Evolutionary conservation across 805 yeast genomes (phyloP), one percentile per base, ranked within the genome.

Genomic region (Debaryomyces tyrocola): DNA sequence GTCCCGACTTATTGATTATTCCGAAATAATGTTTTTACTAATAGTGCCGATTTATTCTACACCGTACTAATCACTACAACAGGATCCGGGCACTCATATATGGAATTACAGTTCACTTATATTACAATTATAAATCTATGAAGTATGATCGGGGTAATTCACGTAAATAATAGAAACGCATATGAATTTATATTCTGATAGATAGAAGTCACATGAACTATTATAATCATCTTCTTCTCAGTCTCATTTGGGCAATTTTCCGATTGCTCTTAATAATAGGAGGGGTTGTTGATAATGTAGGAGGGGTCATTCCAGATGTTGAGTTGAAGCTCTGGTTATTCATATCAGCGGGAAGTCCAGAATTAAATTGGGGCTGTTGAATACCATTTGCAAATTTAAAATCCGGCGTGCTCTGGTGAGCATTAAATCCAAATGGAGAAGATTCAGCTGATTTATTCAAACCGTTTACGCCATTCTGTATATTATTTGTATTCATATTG

Each of bases 231-330:
- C 64, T 49, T 49, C 66, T 57, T 52, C 72, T 60, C 46, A 52
- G 62, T 40, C 73, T 58, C 69, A 67, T 66, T 40, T 58, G 68
- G 14, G 73, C 73, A 33, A 66, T 58, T 44, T 55, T 64, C 10
- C 73, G 54, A 37, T 55, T 54, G 37, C 51, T 42, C 34, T 39
- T 39, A 12, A 54, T 44, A 29, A 56, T 44, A n/a, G 63, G 63
- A 8, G 62, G 62, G 7, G 62, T 53, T 14, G 53, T 43, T 10
- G 53, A 35, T 24, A 34, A 41, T 14, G 40, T 40, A 3, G 41
- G 40, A 9, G 44, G 46, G 18, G 46, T 33, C 20, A 11, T 18
- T 10, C 9, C 14, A n/a, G 38, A 44, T 24, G 38, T 35, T 14
- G 29, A 20, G 14, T 41, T 31, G 28, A 27, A 39, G 18, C 20